Evolutionary conservation across 495 filamentous ascomycete genomes (phyloP), one percentile per base, ranked within the genome.

Genomic region (Hyaloscypha finlandica): DNA sequence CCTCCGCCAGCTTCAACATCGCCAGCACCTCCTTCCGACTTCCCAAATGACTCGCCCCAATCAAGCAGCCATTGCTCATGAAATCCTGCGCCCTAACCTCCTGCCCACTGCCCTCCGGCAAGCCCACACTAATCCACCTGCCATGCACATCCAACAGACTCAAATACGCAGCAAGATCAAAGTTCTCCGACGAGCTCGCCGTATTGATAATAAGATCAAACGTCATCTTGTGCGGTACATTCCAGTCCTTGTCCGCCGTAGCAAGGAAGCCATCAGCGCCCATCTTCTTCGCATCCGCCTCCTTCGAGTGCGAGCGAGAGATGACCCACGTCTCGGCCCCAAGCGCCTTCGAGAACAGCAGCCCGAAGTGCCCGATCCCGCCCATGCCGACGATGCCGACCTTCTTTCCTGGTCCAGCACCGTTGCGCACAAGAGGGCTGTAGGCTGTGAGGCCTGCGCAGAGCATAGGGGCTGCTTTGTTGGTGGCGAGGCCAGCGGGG

Each of bases 361-460:
- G 74, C 16, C 85, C 91, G 64, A 91, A 87, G 74, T 92, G 90
- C 1, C 90, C 90, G 56, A 92, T 86, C 8, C 90, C 90, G n/a
- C 90, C 89, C 4, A 85, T 66, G 1, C 84, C 84, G 8, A 96
- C 88, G 59, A 93, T 87, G 48, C 84, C 92, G 22, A 95, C 89
- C 76, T 91, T 92, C 79, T 91, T 92, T n/a, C 91, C 90, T 0
- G 89, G 88, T 0, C 89, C 88, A 53, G 80, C 81, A n/a, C 88
- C 89, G 73, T 91, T 87, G 31, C 90, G 86, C 48, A 90, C 87
- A 2, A 97, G 81, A 0, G 92, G 92, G 39, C 85, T 89, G 78
- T 88, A 96, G 33, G 86, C 87, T 1, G 94, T 97, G 35, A 96
- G 77, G 54, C 93, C 93, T 39, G 92, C 93, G 75, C 93, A 97